Evolutionary conservation across 345 rosid genomes (phyloP).

Genomic region (Cardamine chenopodiifolia): DNA sequence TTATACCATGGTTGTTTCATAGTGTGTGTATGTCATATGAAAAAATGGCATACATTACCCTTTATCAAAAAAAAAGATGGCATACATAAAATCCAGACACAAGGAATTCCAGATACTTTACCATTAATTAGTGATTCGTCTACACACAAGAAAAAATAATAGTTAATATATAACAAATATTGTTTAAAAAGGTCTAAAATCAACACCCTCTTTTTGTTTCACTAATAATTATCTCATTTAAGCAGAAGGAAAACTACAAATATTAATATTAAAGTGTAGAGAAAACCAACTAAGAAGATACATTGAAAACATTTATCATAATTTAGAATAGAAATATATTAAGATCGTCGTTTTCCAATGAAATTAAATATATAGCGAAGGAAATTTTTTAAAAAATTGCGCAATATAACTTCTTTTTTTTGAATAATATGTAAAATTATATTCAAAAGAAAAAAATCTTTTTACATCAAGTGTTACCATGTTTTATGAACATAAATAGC

Average conservation of each 20-base stretch:
- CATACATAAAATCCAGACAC: not conserved
- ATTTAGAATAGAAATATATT: not conserved
- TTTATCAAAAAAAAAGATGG: no score
- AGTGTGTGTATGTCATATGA: not conserved
- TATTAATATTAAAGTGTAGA: not conserved
- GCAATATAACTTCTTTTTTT: slow-evolving; percentile 21
- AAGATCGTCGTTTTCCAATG: not conserved
- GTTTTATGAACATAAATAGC: no score
- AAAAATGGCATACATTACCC: no score
- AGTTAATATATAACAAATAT: no score
- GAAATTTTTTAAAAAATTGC: not conserved
- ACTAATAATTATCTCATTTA: no score
- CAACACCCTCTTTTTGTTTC: no score
- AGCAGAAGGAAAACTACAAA: not conserved
- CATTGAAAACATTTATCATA: not conserved
- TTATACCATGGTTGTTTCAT: no score
- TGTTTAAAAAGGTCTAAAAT: no score
- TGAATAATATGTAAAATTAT: no score
- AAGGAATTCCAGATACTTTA: no score
- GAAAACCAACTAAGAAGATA: not conserved
- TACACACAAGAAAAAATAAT: not conserved
- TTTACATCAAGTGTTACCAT: no score
- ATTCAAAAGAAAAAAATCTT: no score
- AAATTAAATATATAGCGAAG: not conserved
- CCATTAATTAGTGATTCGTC: not conserved